Evolutionary conservation across 2,329 filamentous ascomycete species (phyloP).

Genomic region (Conoideocrella luteorostrata): DNA sequence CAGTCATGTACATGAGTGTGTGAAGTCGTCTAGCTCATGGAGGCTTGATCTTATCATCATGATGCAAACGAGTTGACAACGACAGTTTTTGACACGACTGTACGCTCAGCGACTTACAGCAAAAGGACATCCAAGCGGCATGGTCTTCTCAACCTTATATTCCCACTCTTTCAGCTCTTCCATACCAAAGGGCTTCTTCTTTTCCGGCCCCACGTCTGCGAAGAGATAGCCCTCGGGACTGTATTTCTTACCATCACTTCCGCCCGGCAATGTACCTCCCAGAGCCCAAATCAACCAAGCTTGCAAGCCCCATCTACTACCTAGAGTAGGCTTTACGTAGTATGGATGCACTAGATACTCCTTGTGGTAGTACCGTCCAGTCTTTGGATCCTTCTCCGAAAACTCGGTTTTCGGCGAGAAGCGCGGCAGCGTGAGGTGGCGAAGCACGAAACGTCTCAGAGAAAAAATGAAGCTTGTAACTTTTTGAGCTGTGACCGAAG

Average conservation of each 20-base stretch:
- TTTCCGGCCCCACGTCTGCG: slow-evolving; percentile 2
- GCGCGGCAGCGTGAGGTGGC: slow-evolving; percentile 2
- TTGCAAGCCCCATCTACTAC: slow-evolving; percentile 4
- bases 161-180: slow-evolving; percentile 2
- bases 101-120: slow-evolving; percentile 4
- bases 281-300: slow-evolving; percentile 4
- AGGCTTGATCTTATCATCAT: no score
- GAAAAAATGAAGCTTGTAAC: not conserved
- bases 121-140: slow-evolving; percentile 7
- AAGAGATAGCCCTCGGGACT: slow-evolving; percentile 2
- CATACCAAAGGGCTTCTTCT: not conserved
- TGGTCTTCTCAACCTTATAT: not conserved
- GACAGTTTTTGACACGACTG: no score
- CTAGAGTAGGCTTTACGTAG: slow-evolving; percentile 5
- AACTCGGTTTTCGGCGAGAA: not conserved
- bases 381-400: not conserved
- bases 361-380: slow-evolving; percentile 4
- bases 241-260: not conserved
- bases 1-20: no score
- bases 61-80: no score
- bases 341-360: slow-evolving; percentile 4
- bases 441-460: slow-evolving; percentile 2
- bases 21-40: no score
- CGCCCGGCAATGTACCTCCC: slow-evolving; percentile 5
- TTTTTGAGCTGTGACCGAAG: not conserved